Evolutionary conservation across 83 land plant genomes (phyloP), one percentile per base, ranked within the genome.

Genomic region (Picea abies): DNA sequence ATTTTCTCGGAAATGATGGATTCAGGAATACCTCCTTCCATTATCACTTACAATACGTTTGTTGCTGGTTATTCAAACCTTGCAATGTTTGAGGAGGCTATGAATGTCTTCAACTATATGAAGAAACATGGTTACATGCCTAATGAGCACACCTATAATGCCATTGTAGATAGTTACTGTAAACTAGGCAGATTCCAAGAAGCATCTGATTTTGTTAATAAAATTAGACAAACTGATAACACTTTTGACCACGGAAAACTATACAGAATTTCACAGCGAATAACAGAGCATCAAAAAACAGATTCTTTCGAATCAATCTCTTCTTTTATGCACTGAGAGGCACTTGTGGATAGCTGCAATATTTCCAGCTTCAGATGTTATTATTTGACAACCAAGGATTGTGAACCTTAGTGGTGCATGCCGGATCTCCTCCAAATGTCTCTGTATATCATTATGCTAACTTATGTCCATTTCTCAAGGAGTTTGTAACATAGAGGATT

Each of bases 1-100:
- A 85, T 88, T 47, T 80, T 95, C 35, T 72, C 87, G 0, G 92
- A 93, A 63, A 96, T 97, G 98, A 88, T 91, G 3, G 82, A 65
- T 52, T 81, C 82, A 22, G 97, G 96, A 20, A 86, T 95, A n/a
- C 80, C 87, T 19, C 99, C 99, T 26, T 93, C 93, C 80, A 89
- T 84, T 22, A 61, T 94, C 41, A 95, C 98, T 0, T 97, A 90
- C 85, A 97, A 97, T 79, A 96, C 94, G 2, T 89, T 97, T 35
- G 84, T 94, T 2, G 67, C 86, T 10, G 91, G 93, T 70, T 97
- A 90, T 85, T 88, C 92, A 6, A 86, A 78, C 69, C 80, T 72
- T 29, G 98, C 91, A 47, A 90, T 92, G 93, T 91, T 91, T 63
- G 63, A 62, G 23, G 99, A 94, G 83, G 95, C 91, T 7, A 69